Evolutionary conservation across 441 rosid genomes (phyloP).

Genomic region (Erodium trifolium): DNA sequence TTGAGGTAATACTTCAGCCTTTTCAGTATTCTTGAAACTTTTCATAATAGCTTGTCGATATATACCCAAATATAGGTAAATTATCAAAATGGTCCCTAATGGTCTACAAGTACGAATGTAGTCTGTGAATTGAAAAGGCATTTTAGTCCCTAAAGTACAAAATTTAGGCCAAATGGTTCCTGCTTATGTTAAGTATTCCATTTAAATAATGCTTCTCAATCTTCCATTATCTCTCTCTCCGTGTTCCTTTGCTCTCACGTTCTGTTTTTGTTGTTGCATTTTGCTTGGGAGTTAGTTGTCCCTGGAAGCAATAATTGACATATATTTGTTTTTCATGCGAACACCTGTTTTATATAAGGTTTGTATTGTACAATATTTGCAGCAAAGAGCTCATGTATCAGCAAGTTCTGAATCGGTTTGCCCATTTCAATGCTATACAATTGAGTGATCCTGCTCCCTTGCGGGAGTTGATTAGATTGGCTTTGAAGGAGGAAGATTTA

Average conservation of each 20-base stretch:
- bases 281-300: background rate
- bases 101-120: background rate
- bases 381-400: conserved; percentile 98
- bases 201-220: background rate
- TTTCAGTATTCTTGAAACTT: conserved; percentile 8
- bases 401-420: conserved; percentile 77
- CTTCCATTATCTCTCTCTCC: background rate
- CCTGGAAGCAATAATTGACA: background rate
- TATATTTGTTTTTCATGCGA: background rate
- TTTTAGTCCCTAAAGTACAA: background rate
- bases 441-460: conserved; percentile 75
- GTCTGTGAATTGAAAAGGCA: background rate
- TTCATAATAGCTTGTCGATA: conserved; percentile 4
- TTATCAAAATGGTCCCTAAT: background rate
- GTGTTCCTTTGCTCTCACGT: background rate
- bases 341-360: background rate
- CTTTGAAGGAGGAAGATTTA: conserved; percentile 80
- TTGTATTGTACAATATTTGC: conserved; percentile 23
- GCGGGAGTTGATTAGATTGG: conserved; percentile 62
- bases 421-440: conserved; percentile 80
- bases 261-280: background rate
- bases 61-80: background rate
- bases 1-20: conserved; percentile 46
- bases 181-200: background rate
- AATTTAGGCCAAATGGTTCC: background rate